Evolutionary conservation across 805 yeast species (phyloP).

Genomic region (Saccharomycopsis sp.): DNA sequence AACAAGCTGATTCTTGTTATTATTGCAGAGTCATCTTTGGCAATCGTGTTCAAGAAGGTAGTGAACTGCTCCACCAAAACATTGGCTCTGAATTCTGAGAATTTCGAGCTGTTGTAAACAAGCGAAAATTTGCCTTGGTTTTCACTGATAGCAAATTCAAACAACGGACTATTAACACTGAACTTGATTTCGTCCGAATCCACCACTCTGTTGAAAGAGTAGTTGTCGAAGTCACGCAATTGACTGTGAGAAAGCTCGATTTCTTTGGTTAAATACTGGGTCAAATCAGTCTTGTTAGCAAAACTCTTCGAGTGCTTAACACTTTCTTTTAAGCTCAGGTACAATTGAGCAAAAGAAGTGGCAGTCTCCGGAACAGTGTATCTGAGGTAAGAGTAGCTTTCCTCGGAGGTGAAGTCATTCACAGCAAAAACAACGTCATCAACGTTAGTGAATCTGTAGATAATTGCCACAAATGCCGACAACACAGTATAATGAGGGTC

Average conservation of each 20-base stretch:
- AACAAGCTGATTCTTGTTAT: slow-evolving; percentile 62
- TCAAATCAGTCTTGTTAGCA: slow-evolving; percentile 3
- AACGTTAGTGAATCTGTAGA: slow-evolving; percentile 20
- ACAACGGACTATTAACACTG: not conserved
- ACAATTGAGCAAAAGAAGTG: slow-evolving; percentile 8
- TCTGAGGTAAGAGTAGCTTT: slow-evolving; percentile 13
- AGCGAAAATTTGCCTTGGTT: slow-evolving; percentile 32
- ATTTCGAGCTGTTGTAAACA: slow-evolving; percentile 71
- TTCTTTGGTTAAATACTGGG: slow-evolving; percentile 2
- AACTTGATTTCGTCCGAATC: slow-evolving; percentile 4
- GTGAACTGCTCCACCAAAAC: slow-evolving; percentile 67
- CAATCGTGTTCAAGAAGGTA: slow-evolving; percentile 40
- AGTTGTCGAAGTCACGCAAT: slow-evolving; percentile 19
- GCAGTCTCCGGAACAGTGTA: slow-evolving; percentile 19
- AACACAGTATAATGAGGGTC: slow-evolving; percentile 3
- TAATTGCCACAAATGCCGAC: slow-evolving; percentile 15
- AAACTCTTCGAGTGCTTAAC: slow-evolving; percentile 4
- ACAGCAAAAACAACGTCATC: slow-evolving; percentile 20
- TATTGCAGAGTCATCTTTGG: slow-evolving; percentile 32
- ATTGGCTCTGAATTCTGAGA: slow-evolving; percentile 59
- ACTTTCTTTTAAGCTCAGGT: not conserved
- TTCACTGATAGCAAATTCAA: slow-evolving; percentile 16
- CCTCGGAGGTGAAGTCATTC: not conserved
- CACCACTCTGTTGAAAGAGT: slow-evolving; percentile 11
- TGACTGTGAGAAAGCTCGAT: slow-evolving; percentile 18